These are phyloP conservation scores for Rhodotorula sp. DNA, from an alignment of 1,284 basidiomycete species.

Conservation along the genomic window DNA sequence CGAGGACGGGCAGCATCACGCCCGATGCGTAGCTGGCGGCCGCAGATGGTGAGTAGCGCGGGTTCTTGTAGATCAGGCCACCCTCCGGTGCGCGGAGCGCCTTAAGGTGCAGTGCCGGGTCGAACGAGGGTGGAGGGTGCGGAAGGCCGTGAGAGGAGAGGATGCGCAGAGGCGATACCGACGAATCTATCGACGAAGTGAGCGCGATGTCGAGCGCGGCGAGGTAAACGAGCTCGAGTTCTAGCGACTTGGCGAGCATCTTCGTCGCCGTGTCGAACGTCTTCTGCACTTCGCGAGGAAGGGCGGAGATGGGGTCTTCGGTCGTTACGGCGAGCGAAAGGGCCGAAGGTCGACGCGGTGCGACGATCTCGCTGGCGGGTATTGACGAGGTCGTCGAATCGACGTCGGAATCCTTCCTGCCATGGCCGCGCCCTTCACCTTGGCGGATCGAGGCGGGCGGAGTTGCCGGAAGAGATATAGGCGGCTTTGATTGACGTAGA, in stretches of 20 bases:
- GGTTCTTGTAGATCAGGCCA: constrained; percentile 45
- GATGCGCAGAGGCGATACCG: constrained; percentile 18
- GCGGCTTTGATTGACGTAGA: too few species aligned
- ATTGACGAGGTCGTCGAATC: constrained; percentile 17
- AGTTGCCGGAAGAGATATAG: constrained; percentile 9
- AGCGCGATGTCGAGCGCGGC: constrained; percentile 36
- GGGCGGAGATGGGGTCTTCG: constrained; percentile 34
- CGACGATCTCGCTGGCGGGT: constrained; percentile 9
- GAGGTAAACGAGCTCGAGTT: constrained; percentile 44
- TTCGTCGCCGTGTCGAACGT: constrained; percentile 42
- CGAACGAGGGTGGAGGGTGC: constrained; percentile 41
- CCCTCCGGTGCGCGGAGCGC: constrained; percentile 44
- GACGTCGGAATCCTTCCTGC: constrained; percentile 3
- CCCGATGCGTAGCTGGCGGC: constrained; percentile 33
- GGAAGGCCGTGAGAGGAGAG: constrained; percentile 43
- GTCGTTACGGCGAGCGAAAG: constrained; percentile 33
- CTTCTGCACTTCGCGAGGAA: constrained; percentile 41
- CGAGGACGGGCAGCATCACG: constrained; percentile 43
- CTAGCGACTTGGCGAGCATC: constrained; percentile 40
- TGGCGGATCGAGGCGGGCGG: constrained; percentile 19
- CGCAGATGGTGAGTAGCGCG: constrained; percentile 17
- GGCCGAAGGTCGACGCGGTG: constrained; percentile 15
- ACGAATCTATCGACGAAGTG: not conserved
- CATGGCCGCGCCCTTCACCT: not conserved
- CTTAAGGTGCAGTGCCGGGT: constrained; percentile 44